Conservation (phyloP, 306 rosid genomes). For the Citrullus amarus region DNA sequence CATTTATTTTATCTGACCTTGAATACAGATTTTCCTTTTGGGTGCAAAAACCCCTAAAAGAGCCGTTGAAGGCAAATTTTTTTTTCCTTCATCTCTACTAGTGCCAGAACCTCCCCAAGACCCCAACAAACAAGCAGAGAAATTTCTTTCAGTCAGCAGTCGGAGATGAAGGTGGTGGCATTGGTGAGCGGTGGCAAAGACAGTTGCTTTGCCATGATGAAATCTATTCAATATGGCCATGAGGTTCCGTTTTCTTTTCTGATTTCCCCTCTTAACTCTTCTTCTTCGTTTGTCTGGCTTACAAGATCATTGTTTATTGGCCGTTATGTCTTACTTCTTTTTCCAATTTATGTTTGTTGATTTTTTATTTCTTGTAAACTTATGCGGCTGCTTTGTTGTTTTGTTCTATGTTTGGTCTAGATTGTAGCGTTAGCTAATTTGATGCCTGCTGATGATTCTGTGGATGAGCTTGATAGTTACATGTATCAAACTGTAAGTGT, state of each 20-base stretch:
- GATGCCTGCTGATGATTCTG: conserved; percentile 84
- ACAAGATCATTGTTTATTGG: background rate
- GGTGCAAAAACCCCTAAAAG: background rate
- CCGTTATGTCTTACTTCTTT: background rate
- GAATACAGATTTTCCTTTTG: background rate
- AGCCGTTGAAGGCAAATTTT: background rate
- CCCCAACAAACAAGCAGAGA: background rate
- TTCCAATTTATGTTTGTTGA: background rate
- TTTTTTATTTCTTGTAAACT: background rate
- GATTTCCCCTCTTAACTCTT: background rate
- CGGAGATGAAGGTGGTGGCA: conserved; percentile 82
- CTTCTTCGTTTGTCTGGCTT: background rate
- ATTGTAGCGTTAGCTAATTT: conserved; percentile 92
- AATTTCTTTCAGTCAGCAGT: background rate
- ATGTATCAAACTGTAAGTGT: conserved; percentile 86
- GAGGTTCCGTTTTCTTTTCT: conserved; percentile 32
- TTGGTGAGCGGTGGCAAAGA: conserved; percentile 94
- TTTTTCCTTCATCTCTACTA: background rate
- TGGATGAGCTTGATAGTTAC: conserved; percentile 89
- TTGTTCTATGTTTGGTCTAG: conserved; percentile 20
- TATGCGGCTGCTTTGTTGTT: background rate
- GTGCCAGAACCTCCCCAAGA: background rate
- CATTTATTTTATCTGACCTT: background rate
- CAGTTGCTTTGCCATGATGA: conserved; percentile 92
- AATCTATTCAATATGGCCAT: conserved; percentile 63